phyloP scores from a whole-genome alignment of 176 grass and related monocot genomes.

The Bothriochloa decipiens region DNA sequence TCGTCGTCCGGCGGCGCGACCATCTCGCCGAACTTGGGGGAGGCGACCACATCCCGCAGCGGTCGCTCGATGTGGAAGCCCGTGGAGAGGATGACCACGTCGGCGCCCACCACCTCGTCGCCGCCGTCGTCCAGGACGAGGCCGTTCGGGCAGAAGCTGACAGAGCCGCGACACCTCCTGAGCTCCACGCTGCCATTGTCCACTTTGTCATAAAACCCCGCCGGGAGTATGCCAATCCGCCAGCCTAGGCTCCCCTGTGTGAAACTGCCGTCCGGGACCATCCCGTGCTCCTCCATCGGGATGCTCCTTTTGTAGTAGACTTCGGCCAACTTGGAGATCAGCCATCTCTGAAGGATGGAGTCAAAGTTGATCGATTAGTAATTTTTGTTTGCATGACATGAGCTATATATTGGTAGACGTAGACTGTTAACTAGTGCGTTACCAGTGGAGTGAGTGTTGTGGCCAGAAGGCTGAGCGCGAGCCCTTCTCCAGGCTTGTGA shows the following conservation, averaged over 20 bases:
- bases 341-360: constrained; percentile 42
- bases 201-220: constrained; percentile 54
- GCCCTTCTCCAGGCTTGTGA: constrained; percentile 55
- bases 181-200: constrained; percentile 54
- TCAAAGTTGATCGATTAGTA: not conserved
- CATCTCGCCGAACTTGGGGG: constrained; percentile 24
- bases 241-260: constrained; percentile 28
- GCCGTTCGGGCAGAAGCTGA: constrained; percentile 44
- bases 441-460: constrained; percentile 46
- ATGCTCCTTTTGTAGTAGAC: constrained; percentile 40
- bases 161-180: not conserved
- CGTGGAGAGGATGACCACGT: constrained; percentile 57
- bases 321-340: constrained; percentile 30
- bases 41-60: constrained; percentile 47
- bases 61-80: constrained; percentile 54
- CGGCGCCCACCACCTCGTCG: constrained; percentile 11
- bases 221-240: constrained; percentile 34
- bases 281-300: constrained; percentile 55
- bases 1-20: not conserved
- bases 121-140: constrained; percentile 27
- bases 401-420: too few relatives aligned
- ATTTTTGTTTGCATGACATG: not conserved
- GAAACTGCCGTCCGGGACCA: constrained; percentile 57
- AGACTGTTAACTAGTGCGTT: constrained; percentile 2
- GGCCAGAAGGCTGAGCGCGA: constrained; percentile 30